Evolutionary conservation across 768 basidiomycete genomes (phyloP).

Genomic region (Auricularia sp.): DNA sequence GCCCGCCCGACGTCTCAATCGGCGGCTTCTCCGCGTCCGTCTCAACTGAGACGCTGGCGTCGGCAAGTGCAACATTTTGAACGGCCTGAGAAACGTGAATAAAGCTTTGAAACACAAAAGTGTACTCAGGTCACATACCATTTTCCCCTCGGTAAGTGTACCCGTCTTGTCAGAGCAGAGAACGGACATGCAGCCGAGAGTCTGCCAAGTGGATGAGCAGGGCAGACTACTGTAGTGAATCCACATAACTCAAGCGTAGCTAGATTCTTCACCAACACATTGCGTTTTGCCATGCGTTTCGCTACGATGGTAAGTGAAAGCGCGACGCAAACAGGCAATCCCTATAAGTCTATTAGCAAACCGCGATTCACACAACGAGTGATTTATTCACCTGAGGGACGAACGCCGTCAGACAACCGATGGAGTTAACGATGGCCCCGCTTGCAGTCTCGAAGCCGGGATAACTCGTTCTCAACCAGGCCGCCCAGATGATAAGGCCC

Average conservation of each 20-base stretch:
- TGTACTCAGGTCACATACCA: conserved; percentile 23
- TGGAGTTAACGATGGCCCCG: conserved; percentile 27
- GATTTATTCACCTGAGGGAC: conserved; percentile 22
- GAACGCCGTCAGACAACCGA: conserved; percentile 31
- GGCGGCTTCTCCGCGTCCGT: not conserved
- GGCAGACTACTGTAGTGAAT: no score
- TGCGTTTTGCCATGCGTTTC: conserved; percentile 37
- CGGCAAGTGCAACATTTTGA: conserved; percentile 29
- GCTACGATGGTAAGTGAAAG: conserved; percentile 41
- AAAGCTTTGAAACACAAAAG: not conserved
- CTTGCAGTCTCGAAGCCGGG: conserved; percentile 27
- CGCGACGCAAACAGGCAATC: conserved; percentile 34
- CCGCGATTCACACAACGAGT: not conserved
- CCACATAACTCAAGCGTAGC: conserved; percentile 33
- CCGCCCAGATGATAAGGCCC: not conserved
- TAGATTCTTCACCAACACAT: conserved; percentile 40
- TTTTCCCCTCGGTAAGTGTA: conserved; percentile 38
- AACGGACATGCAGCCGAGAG: conserved; percentile 42
- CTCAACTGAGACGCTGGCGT: conserved; percentile 9
- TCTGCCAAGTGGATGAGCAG: conserved; percentile 9
- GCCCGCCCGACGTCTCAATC: conserved; percentile 5
- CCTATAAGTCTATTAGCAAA: conserved; percentile 8
- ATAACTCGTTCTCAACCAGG: conserved; percentile 19
- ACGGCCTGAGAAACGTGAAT: conserved; percentile 21
- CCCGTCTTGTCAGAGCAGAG: conserved; percentile 48